Percentiles rank a stretch among this genome's conserved stretches.
phyloP scores from a whole-genome alignment of 805 yeast genomes.

The Wickerhamomyces rabaulensis region DNA sequence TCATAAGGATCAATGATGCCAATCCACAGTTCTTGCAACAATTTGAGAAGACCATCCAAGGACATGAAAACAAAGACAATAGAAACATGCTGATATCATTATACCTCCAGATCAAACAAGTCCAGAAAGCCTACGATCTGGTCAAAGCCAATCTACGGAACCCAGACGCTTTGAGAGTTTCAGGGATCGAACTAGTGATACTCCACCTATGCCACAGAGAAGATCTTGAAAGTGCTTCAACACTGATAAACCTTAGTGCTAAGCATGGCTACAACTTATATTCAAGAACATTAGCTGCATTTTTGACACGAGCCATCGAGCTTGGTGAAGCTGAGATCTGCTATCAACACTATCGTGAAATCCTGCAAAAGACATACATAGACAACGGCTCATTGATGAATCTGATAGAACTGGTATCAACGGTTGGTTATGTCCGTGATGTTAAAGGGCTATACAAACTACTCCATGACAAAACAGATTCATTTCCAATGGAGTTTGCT shows the following conservation, averaged over 20 bases:
- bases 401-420: slow-evolving; percentile 8
- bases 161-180: background rate
- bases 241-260: slow-evolving; percentile 3
- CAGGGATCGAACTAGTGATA: slow-evolving; percentile 13
- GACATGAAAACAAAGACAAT: background rate
- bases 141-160: background rate
- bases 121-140: slow-evolving; percentile 6
- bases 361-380: slow-evolving; percentile 8
- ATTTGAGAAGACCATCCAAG: slow-evolving; percentile 1
- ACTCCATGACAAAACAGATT: background rate
- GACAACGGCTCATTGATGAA: slow-evolving; percentile 13
- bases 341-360: slow-evolving; percentile 2
- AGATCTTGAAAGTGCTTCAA: slow-evolving; percentile 5
- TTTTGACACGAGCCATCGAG: slow-evolving; percentile 10
- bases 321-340: slow-evolving; percentile 4
- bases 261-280: slow-evolving; percentile 4
- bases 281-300: slow-evolving; percentile 11
- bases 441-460: slow-evolving; percentile 9
- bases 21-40: background rate
- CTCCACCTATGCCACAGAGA: slow-evolving; percentile 6
- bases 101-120: slow-evolving; percentile 4
- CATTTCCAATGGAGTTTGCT: slow-evolving; percentile 2
- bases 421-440: slow-evolving; percentile 5
- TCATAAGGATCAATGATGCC: background rate
- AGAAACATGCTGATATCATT: slow-evolving; percentile 6